phyloP scores from a whole-genome alignment of 192 early-diverging fungal genomes.

The Podila epicladia region DNA sequence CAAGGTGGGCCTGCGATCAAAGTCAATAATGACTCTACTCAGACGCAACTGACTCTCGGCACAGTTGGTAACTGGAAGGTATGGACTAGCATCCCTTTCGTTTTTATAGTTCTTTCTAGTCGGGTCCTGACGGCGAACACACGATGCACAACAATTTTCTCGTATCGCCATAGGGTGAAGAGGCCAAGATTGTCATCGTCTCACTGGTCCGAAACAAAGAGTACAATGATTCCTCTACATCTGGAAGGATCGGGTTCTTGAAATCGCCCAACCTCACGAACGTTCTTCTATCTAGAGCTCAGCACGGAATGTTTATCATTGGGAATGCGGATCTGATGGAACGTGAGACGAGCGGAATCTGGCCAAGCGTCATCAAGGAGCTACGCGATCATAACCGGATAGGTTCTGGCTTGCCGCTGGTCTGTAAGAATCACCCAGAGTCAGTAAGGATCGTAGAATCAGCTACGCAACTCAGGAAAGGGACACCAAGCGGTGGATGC shows the following conservation, averaged over 20 bases:
- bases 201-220: slow-evolving; percentile 52
- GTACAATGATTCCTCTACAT: neutral
- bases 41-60: too few species aligned
- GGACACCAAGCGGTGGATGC: slow-evolving; percentile 65
- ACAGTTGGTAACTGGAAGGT: too few species aligned
- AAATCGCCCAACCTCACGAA: slow-evolving; percentile 64
- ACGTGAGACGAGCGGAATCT: too few species aligned
- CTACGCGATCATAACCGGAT: too few species aligned
- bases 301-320: slow-evolving; percentile 68
- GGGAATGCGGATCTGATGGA: slow-evolving; percentile 56
- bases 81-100: too few species aligned
- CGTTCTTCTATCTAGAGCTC: slow-evolving; percentile 64
- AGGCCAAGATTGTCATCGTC: slow-evolving; percentile 55
- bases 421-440: slow-evolving; percentile 59
- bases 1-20: too few species aligned
- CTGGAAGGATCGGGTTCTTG: slow-evolving; percentile 60
- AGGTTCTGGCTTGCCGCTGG: slow-evolving; percentile 47
- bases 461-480: slow-evolving; percentile 31
- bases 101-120: too few species aligned
- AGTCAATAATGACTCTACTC: too few species aligned
- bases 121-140: too few species aligned
- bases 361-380: too few species aligned
- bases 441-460: slow-evolving; percentile 21
- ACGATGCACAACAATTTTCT: too few species aligned
- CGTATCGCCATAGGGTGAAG: slow-evolving; percentile 31